Base-by-base conservation (phyloP, 148 eudicot species). In the Amaranthus palmeri region DNA sequence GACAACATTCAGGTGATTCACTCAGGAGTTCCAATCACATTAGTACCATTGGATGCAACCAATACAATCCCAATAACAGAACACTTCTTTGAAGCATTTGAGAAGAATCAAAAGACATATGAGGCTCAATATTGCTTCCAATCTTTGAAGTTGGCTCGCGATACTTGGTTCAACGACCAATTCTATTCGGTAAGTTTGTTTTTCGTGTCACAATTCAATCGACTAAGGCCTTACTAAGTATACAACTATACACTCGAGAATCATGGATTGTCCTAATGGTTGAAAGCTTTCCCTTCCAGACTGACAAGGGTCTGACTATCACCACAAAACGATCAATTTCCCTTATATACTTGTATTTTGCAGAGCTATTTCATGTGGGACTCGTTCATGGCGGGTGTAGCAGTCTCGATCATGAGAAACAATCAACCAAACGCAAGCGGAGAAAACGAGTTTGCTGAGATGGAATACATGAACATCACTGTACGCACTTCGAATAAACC, bases 341-440 rank as follows among this genome's bases (percentile, higher is more conserved):
- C 36, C 36, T 25, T 25, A 25, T 25, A 25, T 25, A 25, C 36
- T 25, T 25, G 36, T 25, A 25, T 25, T 25, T 36, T 25, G 12
- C 88, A 93, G 96, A 87, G 87, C 77, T 88, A 78, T 68, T 93
- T 83, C 72, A 86, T 93, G 96, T 93, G 98, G 98, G 96, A 93
- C 58, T 84, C 92, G 2, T 93, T 93, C 69, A 74, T 82, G 75
- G 73, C 89, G 8, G 95, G 93, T 65, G 87, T 90, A 57, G 95
- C 98, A 10, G 78, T 85, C 78, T 90, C 96, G 46, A 90, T 85
- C 70, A 93, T 93, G 96, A 82, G 73, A 25, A 25, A 25, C 14
- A 78, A 85, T 55, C 56, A 79, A 10, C 17, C 77, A 52, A 77
- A 77, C 41, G n/a, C 55, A 1, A 70, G 55, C 14, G 96, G 96